Conservation (phyloP, 2,329 filamentous ascomycete genomes). For the Paecilomyces sp. region DNA sequence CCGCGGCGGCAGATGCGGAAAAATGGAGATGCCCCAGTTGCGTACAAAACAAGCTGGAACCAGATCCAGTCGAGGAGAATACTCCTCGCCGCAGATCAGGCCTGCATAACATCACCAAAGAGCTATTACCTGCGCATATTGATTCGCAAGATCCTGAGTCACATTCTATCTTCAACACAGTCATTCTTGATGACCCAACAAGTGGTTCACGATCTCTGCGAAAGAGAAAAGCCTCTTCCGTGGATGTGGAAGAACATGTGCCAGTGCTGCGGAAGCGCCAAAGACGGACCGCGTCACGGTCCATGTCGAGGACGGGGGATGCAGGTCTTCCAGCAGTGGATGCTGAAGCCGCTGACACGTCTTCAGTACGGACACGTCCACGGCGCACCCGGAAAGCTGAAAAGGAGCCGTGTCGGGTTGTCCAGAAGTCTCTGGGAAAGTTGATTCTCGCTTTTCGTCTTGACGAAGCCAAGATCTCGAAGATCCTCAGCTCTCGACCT, state of each 20-base stretch:
- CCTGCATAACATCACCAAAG: slow-evolving; percentile 60
- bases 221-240: slow-evolving; percentile 76
- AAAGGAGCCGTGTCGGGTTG: slow-evolving; percentile 31
- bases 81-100: slow-evolving; percentile 46
- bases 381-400: slow-evolving; percentile 45
- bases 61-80: slow-evolving; percentile 17
- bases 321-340: slow-evolving; percentile 1
- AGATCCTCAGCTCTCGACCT: slow-evolving; percentile 53
- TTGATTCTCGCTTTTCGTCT: slow-evolving; percentile 55
- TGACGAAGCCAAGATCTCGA: slow-evolving; percentile 51
- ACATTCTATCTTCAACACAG: slow-evolving; percentile 69
- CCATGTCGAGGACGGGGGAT: slow-evolving; percentile 13
- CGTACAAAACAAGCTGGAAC: slow-evolving; percentile 35
- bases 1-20: slow-evolving; percentile 45
- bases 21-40: slow-evolving; percentile 58
- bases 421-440: slow-evolving; percentile 36
- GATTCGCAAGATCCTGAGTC: slow-evolving; percentile 60
- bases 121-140: slow-evolving; percentile 63
- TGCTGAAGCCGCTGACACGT: slow-evolving; percentile 2
- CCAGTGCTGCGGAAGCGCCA: slow-evolving; percentile 44
- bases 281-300: slow-evolving; percentile 23
- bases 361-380: slow-evolving; percentile 44
- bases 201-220: slow-evolving; percentile 71
- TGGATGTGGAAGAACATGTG: slow-evolving; percentile 46
- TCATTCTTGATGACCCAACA: slow-evolving; percentile 63